Conservation (phyloP, 2,329 filamentous ascomycete species). For the Epichloe typhina region DNA sequence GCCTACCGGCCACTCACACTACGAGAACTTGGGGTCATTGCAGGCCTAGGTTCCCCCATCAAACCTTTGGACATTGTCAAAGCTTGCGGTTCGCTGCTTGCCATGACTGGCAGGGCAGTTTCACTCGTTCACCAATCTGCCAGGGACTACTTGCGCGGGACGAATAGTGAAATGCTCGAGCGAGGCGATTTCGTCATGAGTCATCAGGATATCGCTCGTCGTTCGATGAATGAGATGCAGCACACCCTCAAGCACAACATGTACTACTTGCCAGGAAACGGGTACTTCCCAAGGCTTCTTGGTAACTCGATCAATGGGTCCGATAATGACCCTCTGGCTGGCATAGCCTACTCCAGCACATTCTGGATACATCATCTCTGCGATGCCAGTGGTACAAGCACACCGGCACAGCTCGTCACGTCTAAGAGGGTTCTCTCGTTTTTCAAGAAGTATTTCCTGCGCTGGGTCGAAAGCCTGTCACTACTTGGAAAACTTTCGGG, state of each 20-base stretch:
- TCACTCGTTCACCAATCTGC: slow-evolving; percentile 31
- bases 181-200: slow-evolving; percentile 10
- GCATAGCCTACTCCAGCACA: slow-evolving; percentile 16
- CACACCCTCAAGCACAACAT: slow-evolving; percentile 23
- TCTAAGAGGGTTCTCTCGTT: slow-evolving; percentile 11
- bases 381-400: not conserved
- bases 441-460: slow-evolving; percentile 8
- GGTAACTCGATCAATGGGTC: slow-evolving; percentile 4
- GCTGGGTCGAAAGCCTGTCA: slow-evolving; percentile 9
- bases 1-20: slow-evolving; percentile 23
- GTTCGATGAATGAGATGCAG: slow-evolving; percentile 20
- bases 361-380: slow-evolving; percentile 22
- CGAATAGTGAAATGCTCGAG: slow-evolving; percentile 15
- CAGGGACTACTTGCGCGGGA: slow-evolving; percentile 24
- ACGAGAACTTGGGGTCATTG: slow-evolving; percentile 17
- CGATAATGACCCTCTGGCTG: slow-evolving; percentile 8
- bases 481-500: slow-evolving; percentile 7
- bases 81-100: slow-evolving; percentile 25
- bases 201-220: slow-evolving; percentile 20
- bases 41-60: slow-evolving; percentile 9
- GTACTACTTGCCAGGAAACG: slow-evolving; percentile 16
- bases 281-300: slow-evolving; percentile 11
- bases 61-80: slow-evolving; percentile 14
- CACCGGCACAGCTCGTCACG: slow-evolving; percentile 6
- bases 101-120: slow-evolving; percentile 15